A percentile compares a stretch with the other conserved stretches of the same genome.
Conservation (phyloP, 805 yeast genomes). For the Wickerhamiella allomyrinae region DNA sequence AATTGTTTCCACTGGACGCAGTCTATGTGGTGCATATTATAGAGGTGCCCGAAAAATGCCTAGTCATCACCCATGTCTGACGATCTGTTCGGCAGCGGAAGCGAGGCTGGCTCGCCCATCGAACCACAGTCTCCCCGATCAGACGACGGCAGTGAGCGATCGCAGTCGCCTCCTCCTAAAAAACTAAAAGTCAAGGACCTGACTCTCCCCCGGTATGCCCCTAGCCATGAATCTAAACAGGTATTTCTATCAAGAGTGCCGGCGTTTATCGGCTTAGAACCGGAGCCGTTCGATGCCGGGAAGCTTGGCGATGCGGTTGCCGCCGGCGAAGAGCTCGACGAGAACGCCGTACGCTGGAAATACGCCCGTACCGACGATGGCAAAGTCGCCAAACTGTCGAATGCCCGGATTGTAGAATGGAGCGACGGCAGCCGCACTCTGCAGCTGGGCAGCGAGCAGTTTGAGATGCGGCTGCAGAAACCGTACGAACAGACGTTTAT, state of each 20-base stretch:
- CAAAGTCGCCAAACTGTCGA: constrained; percentile 63
- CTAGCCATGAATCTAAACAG: constrained; percentile 12
- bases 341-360: constrained; percentile 89
- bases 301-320: constrained; percentile 24
- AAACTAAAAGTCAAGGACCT: constrained; percentile 5
- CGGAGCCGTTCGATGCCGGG: constrained; percentile 60
- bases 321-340: constrained; percentile 40
- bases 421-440: constrained; percentile 80
- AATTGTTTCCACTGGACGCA: too few species aligned
- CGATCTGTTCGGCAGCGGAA: constrained; percentile 3
- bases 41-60: too few species aligned
- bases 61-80: background rate
- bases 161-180: constrained; percentile 4
- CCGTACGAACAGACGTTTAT: constrained; percentile 58
- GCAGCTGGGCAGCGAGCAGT: constrained; percentile 75
- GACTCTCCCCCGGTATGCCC: constrained; percentile 14
- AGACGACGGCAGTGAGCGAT: background rate
- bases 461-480: constrained; percentile 51
- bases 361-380: constrained; percentile 49
- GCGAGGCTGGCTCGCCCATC: constrained; percentile 2
- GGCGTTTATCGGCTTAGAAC: constrained; percentile 65
- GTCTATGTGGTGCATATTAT: too few species aligned
- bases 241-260: constrained; percentile 42
- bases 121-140: background rate
- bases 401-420: constrained; percentile 86